A percentile compares a stretch with the other conserved stretches of the same genome.
Conservation (phyloP, 306 rosid species). For the Prunus padus region DNA sequence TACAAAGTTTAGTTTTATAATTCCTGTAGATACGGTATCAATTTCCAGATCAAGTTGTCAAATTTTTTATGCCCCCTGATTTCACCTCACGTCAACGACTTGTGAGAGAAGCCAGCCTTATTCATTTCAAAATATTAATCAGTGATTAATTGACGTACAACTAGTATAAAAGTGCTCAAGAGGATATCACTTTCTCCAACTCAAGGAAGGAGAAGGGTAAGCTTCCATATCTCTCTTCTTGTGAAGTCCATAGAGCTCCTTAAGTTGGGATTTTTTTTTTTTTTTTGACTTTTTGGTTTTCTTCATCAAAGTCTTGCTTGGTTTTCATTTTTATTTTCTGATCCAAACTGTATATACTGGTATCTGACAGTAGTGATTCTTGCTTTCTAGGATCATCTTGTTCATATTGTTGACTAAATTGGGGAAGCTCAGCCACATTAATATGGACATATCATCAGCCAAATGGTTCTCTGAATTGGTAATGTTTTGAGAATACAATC, state of each 20-base stretch:
- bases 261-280: not conserved
- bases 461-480: conserved; percentile 65
- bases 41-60: conserved; percentile 11
- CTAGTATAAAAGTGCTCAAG: conserved; percentile 8
- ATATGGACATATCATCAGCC: conserved; percentile 37
- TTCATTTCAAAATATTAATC: not conserved
- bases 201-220: conserved; percentile 12
- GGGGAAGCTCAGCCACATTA: not conserved
- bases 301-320: not conserved
- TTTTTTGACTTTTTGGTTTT: not conserved
- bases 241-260: not conserved
- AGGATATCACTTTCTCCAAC: not conserved
- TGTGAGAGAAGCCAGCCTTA: conserved; percentile 4
- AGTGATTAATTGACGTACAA: too few relatives aligned
- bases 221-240: conserved; percentile 6
- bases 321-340: not conserved
- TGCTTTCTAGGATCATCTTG: not conserved
- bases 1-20: not conserved
- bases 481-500: conserved; percentile 1
- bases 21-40: conserved; percentile 18
- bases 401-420: not conserved
- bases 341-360: not conserved
- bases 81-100: conserved; percentile 15
- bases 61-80: conserved; percentile 6
- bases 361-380: not conserved